Conservation (phyloP, 2,329 filamentous ascomycete species). For the Metarhizium sp. region DNA sequence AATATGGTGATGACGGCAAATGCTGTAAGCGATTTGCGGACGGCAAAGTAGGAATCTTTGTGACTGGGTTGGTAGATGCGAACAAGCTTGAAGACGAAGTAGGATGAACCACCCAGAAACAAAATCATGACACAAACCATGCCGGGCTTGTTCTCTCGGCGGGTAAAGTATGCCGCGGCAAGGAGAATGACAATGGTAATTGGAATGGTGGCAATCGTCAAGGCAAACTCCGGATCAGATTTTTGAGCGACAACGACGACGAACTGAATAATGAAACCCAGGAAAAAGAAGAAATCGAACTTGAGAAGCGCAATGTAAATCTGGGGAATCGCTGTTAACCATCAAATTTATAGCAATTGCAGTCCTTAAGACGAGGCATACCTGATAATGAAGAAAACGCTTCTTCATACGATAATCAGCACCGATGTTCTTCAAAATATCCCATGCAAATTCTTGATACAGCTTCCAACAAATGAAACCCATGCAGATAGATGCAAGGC, state of each 20-base stretch:
- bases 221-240: constrained; percentile 64
- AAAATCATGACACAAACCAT: constrained; percentile 73
- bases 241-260: constrained; percentile 74
- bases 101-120: constrained; percentile 81
- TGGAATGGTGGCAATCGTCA: constrained; percentile 84
- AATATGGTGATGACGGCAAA: constrained; percentile 91
- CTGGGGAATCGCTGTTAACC: constrained; percentile 33
- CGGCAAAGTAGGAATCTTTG: constrained; percentile 58
- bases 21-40: constrained; percentile 76
- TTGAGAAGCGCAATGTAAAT: constrained; percentile 97
- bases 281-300: constrained; percentile 99
- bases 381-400: constrained; percentile 93
- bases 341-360: no score
- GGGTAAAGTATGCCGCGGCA: constrained; percentile 75
- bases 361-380: constrained; percentile 29
- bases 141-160: constrained; percentile 69
- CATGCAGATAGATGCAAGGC: constrained; percentile 63
- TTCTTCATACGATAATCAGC: constrained; percentile 95
- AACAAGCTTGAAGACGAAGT: constrained; percentile 97
- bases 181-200: constrained; percentile 85
- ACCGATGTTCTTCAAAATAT: constrained; percentile 98
- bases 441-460: constrained; percentile 98
- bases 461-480: constrained; percentile 82
- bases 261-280: constrained; percentile 97
- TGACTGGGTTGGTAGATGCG: constrained; percentile 75